Percentiles rank a stretch among this genome's conserved stretches.
phyloP scores from a whole-genome alignment of 2,329 filamentous ascomycete species.

The Orbilia oligospora region DNA sequence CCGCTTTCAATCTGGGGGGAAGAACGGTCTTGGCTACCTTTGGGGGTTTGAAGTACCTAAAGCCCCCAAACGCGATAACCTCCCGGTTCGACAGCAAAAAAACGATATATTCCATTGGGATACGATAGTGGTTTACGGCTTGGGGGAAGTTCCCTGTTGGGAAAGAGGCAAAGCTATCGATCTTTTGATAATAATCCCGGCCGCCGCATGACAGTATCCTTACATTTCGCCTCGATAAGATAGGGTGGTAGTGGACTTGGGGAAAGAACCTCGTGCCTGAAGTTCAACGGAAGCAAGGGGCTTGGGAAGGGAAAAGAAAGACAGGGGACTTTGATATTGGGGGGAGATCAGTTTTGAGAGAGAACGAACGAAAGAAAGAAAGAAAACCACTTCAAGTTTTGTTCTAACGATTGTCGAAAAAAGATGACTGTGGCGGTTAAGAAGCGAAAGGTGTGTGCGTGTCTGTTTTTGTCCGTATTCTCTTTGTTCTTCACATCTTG shows the following conservation, averaged over 20 bases:
- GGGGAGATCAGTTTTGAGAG: background rate
- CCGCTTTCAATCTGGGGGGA: conserved; percentile 14
- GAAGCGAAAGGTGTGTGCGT: conserved; percentile 55
- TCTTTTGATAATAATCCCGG: background rate
- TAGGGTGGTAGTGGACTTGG: conserved; percentile 53
- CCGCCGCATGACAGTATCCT: conserved; percentile 48
- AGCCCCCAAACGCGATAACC: background rate
- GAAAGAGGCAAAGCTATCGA: background rate
- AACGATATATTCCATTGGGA: background rate
- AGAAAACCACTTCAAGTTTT: background rate
- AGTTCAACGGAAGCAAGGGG: background rate
- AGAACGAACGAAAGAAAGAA: background rate
- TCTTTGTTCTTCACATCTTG: background rate
- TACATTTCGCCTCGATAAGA: conserved; percentile 31
- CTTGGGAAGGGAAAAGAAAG: background rate
- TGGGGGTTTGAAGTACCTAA: background rate
- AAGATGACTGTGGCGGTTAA: conserved; percentile 48
- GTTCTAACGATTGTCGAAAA: conserved; percentile 7
- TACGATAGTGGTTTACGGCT: background rate
- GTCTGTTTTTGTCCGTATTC: background rate
- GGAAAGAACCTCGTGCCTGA: conserved; percentile 7
- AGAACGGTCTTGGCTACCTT: conserved; percentile 27
- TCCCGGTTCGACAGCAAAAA: background rate
- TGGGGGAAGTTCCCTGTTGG: background rate
- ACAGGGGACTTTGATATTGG: background rate